Evolutionary conservation across 2,329 filamentous ascomycete genomes (phyloP).

Genomic region (Cryphonectria parasitica): DNA sequence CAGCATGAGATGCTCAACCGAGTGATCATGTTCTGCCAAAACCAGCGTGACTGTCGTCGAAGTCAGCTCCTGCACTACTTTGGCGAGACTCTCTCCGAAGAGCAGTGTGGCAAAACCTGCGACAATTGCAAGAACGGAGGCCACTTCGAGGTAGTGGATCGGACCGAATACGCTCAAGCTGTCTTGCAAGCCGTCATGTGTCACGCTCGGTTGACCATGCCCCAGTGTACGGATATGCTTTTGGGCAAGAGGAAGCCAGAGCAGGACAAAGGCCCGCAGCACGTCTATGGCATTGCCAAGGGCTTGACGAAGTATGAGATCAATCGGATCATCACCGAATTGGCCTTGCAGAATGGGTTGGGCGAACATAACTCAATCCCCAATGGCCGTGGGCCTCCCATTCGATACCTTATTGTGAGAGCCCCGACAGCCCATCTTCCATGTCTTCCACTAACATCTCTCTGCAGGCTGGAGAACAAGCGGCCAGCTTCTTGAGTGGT

Average conservation of each 20-base stretch:
- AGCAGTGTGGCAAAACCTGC: conserved; percentile 75
- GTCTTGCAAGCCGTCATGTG: conserved; percentile 71
- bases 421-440: conserved; percentile 27
- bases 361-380: conserved; percentile 65
- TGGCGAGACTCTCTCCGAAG: conserved; percentile 76
- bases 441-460: background rate
- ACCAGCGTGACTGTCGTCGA: conserved; percentile 82
- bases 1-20: conserved; percentile 84
- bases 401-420: conserved; percentile 72
- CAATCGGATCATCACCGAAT: conserved; percentile 79
- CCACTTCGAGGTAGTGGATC: conserved; percentile 74
- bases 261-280: conserved; percentile 52
- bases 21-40: conserved; percentile 88
- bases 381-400: conserved; percentile 60
- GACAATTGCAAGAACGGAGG: conserved; percentile 85
- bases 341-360: conserved; percentile 76
- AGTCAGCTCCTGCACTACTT: conserved; percentile 93
- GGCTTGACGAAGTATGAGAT: conserved; percentile 74
- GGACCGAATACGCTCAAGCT: conserved; percentile 73
- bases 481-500: conserved; percentile 45
- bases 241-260: conserved; percentile 69
- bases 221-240: conserved; percentile 84
- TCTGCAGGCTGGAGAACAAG: conserved; percentile 20
- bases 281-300: conserved; percentile 69
- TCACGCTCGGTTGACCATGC: conserved; percentile 67